These are phyloP conservation scores for Asterochloris sp. DNA, from an alignment of 139 green algal species.

Conservation along the genomic window DNA sequence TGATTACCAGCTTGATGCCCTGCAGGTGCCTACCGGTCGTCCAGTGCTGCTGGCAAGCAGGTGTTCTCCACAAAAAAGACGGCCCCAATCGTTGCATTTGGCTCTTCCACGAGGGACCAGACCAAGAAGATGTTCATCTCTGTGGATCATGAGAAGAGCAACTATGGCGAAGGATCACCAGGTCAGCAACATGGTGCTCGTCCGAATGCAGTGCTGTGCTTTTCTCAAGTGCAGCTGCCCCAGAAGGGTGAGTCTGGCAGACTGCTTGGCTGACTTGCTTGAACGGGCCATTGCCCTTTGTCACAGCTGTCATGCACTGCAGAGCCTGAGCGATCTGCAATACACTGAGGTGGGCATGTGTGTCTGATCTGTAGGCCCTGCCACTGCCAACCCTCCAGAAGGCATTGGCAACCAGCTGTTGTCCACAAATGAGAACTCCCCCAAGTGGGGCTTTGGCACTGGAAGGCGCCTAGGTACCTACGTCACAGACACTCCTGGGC, in stretches of 20 bases:
- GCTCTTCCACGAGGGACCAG: conserved; percentile 27
- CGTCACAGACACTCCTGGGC: conserved; percentile 16
- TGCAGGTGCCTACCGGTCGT: conserved; percentile 33
- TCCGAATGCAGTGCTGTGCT: background rate
- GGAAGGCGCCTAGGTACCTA: conserved; percentile 21
- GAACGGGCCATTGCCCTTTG: too few relatives aligned
- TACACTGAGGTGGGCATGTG: background rate
- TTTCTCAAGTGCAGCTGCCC: background rate
- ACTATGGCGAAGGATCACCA: conserved; percentile 25
- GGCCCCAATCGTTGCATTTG: conserved; percentile 29
- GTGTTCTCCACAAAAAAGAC: conserved; percentile 23
- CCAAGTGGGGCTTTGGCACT: conserved; percentile 29
- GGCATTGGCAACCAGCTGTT: conserved; percentile 25
- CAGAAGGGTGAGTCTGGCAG: background rate
- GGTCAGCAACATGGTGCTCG: background rate
- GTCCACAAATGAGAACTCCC: conserved; percentile 23
- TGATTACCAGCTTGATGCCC: background rate
- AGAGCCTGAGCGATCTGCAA: background rate
- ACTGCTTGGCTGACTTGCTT: too few relatives aligned
- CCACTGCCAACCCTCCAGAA: conserved; percentile 22
- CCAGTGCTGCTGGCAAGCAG: conserved; percentile 22
- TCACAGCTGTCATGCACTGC: too few relatives aligned
- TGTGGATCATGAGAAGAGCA: conserved; percentile 41
- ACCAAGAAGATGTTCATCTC: conserved; percentile 46
- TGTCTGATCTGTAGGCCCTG: conserved; percentile 6